Percentiles rank a stretch among this genome's conserved stretches.
Conservation (phyloP, 2,329 filamentous ascomycete genomes). For the Akanthomyces muscarius region DNA sequence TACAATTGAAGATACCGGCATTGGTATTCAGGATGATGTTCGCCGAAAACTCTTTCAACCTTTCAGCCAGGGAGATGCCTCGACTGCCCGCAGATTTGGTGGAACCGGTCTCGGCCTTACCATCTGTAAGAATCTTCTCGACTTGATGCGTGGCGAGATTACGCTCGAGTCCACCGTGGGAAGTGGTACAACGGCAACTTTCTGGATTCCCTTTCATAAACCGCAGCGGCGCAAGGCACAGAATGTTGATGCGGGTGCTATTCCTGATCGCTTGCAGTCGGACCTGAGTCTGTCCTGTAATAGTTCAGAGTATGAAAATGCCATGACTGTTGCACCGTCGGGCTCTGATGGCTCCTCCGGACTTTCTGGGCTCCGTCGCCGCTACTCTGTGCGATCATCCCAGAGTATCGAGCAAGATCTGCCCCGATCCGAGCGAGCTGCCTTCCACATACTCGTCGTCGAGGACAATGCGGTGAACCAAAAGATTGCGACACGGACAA, state of each 20-base stretch:
- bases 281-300: slow-evolving; percentile 63
- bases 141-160: slow-evolving; percentile 76
- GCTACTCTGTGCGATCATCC: slow-evolving; percentile 32
- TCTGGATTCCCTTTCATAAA: slow-evolving; percentile 74
- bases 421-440: slow-evolving; percentile 53
- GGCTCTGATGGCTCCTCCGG: slow-evolving; percentile 26
- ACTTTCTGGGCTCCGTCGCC: slow-evolving; percentile 27
- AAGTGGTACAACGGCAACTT: slow-evolving; percentile 67
- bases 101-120: slow-evolving; percentile 75
- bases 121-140: slow-evolving; percentile 76
- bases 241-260: slow-evolving; percentile 57
- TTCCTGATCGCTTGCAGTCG: slow-evolving; percentile 64
- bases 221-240: slow-evolving; percentile 46
- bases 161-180: slow-evolving; percentile 63
- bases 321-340: slow-evolving; percentile 37
- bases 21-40: slow-evolving; percentile 76
- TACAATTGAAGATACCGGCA: slow-evolving; percentile 71
- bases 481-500: slow-evolving; percentile 71
- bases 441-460: slow-evolving; percentile 69
- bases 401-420: slow-evolving; percentile 45
- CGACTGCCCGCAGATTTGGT: slow-evolving; percentile 72
- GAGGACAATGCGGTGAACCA: slow-evolving; percentile 77
- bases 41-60: slow-evolving; percentile 70
- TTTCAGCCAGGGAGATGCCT: slow-evolving; percentile 78
- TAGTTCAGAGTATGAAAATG: slow-evolving; percentile 58